Conservation (phyloP, 352 stramenopile genomes). For the Pythium periplocum region DNA sequence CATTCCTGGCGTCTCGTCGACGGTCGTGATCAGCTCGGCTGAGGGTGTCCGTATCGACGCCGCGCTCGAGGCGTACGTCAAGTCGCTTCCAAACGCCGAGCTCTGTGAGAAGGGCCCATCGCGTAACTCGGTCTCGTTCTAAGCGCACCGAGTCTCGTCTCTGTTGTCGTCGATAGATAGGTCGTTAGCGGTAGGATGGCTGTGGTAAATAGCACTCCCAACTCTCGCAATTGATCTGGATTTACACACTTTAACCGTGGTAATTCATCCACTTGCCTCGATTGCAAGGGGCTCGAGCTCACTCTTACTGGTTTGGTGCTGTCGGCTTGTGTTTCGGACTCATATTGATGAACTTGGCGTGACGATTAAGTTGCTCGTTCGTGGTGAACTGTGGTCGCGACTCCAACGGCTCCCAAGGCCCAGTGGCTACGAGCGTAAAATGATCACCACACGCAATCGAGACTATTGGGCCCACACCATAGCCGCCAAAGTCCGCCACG, state of each 20-base stretch:
- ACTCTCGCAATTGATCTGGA: too few species aligned
- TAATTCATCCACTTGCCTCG: too few species aligned
- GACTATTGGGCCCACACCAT: conserved; percentile 39
- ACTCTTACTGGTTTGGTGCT: too few species aligned
- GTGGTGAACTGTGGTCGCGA: conserved; percentile 32
- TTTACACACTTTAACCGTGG: too few species aligned
- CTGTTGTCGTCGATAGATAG: too few species aligned
- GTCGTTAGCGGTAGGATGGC: too few species aligned
- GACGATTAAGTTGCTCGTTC: conserved; percentile 45
- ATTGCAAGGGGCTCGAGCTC: too few species aligned
- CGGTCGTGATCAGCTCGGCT: conserved; percentile 32
- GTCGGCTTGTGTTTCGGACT: too few species aligned
- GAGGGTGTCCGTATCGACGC: conserved; percentile 47
- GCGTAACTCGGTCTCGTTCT: conserved; percentile 18
- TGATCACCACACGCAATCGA: conserved; percentile 46
- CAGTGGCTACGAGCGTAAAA: conserved; percentile 60
- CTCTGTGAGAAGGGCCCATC: conserved; percentile 18
- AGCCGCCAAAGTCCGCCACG: conserved; percentile 25
- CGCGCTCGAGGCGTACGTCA: conserved; percentile 40
- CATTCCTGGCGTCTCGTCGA: conserved; percentile 27
- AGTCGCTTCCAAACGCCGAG: conserved; percentile 12
- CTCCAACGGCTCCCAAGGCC: conserved; percentile 34
- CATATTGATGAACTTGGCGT: conserved; percentile 14
- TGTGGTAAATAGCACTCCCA: too few species aligned
- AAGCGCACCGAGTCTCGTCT: neutral